Conservation (phyloP, 768 basidiomycete species). For the Lentinula edodes region DNA sequence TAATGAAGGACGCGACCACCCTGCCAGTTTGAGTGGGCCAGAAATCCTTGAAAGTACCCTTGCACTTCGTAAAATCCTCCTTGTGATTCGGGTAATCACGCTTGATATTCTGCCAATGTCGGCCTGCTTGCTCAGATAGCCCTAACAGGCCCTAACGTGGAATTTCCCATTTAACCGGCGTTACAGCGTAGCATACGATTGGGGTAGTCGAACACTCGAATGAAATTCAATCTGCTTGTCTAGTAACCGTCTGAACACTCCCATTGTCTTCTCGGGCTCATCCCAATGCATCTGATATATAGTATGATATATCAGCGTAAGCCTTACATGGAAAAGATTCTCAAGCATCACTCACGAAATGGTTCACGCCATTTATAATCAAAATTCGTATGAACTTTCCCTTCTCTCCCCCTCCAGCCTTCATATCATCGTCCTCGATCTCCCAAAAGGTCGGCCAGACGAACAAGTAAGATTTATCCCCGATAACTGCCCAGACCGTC, state of each 20-base stretch:
- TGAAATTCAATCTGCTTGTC: too few species aligned
- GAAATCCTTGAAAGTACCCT: not conserved
- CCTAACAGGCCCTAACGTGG: too few species aligned
- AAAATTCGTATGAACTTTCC: not conserved
- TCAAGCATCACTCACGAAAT: not conserved
- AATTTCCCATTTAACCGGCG: too few species aligned
- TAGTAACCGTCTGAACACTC: not conserved
- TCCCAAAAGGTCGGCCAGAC: conserved; percentile 2
- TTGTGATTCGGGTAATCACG: not conserved
- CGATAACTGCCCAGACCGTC: too few species aligned
- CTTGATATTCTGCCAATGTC: not conserved
- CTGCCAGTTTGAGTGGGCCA: not conserved
- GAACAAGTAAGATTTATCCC: too few species aligned
- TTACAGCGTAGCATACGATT: too few species aligned
- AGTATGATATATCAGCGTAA: not conserved
- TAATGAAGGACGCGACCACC: too few species aligned
- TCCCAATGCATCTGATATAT: conserved; percentile 1
- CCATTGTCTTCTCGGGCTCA: not conserved
- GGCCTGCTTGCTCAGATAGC: not conserved
- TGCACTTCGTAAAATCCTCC: not conserved
- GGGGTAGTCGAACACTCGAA: too few species aligned
- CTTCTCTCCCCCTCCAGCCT: not conserved
- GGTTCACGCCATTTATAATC: not conserved
- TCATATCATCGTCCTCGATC: not conserved
- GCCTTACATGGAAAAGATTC: not conserved